Base-by-base conservation (phyloP, 768 basidiomycete species). In the Coprinellus aureogranulatus region DNA sequence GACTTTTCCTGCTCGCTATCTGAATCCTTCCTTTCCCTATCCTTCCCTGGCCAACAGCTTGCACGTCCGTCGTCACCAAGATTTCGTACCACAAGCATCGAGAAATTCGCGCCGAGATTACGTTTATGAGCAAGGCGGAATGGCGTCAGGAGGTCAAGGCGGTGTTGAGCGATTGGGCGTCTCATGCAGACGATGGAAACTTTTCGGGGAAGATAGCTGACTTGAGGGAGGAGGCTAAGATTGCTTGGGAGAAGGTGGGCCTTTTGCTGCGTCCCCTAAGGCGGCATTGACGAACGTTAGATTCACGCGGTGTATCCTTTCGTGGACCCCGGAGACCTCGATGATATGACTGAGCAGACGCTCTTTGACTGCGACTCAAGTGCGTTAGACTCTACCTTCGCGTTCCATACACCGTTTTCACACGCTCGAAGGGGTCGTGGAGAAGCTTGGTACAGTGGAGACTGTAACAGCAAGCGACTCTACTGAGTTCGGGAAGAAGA, bases 31-130 rank as follows among this genome's bases (percentile, higher is more conserved):
- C 26, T 44, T 14, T 34, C 42, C 51, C 4, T 18, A 49, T 3
- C 31, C 40, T 57, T 28, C 46, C 39, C 31, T 55, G 50, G 14
- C 41, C 26, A 55, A 41, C 55, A 85, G 86, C 86, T 8, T 87
- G 86, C 61, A 87, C 85, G 2, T 84, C 85, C 4, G 83, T 85
- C 26, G 84, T 86, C 2, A 87, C 85, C 0, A 84, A 86, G 62
- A 78, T 87, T 23, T 69, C 77, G 0, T 81, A 85, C 60, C 84
- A 87, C 59, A 68, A 70, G 26, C 81, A 84, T 64, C 64, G 69
- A 25, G 83, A 79, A 0, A 82, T 87, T 41, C 81, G 83, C 30
- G 85, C 79, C 1, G 83, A 85, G 52, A 77, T 87, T 4, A 80
- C 82, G 0, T 87, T 87, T 64, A 68, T 87, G 28, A 76, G 80